Percentiles rank a stretch among this genome's conserved stretches.
phyloP scores from a whole-genome alignment of 2,329 filamentous ascomycete genomes.

The Sporothrix phasma region DNA sequence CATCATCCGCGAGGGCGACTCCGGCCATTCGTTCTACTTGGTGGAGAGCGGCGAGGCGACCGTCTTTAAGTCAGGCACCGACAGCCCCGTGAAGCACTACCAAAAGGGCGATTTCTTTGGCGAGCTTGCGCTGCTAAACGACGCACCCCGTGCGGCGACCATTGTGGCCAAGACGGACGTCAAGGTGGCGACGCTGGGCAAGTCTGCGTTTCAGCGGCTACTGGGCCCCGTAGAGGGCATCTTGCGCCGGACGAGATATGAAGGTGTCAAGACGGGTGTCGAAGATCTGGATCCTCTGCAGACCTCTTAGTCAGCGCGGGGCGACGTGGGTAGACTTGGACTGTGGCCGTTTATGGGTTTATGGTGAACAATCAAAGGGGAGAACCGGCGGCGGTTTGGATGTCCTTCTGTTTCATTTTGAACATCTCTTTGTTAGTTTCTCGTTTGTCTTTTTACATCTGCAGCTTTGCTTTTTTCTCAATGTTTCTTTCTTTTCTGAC shows the following conservation, averaged over 20 bases:
- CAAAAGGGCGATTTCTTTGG: constrained; percentile 94
- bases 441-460: not conserved
- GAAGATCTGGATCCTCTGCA: constrained; percentile 60
- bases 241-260: constrained; percentile 69
- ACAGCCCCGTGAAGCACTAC: constrained; percentile 67
- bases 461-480: not conserved
- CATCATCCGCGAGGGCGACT: constrained; percentile 88
- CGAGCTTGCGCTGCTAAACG: constrained; percentile 85
- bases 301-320: too few relatives aligned
- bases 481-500: not conserved
- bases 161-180: constrained; percentile 76
- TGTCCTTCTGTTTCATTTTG: not conserved
- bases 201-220: constrained; percentile 88
- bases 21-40: constrained; percentile 83
- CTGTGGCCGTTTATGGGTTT: too few relatives aligned
- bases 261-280: constrained; percentile 49
- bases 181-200: constrained; percentile 85
- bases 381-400: not conserved
- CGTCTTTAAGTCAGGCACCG: constrained; percentile 67
- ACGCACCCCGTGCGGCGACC: constrained; percentile 84
- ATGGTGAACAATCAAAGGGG: not conserved
- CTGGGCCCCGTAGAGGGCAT: constrained; percentile 89
- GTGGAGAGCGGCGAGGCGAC: constrained; percentile 80
- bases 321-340: too few relatives aligned
- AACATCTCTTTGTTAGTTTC: too few relatives aligned